phyloP scores from a whole-genome alignment of 768 basidiomycete species.

The Phallus indusiatus region DNA sequence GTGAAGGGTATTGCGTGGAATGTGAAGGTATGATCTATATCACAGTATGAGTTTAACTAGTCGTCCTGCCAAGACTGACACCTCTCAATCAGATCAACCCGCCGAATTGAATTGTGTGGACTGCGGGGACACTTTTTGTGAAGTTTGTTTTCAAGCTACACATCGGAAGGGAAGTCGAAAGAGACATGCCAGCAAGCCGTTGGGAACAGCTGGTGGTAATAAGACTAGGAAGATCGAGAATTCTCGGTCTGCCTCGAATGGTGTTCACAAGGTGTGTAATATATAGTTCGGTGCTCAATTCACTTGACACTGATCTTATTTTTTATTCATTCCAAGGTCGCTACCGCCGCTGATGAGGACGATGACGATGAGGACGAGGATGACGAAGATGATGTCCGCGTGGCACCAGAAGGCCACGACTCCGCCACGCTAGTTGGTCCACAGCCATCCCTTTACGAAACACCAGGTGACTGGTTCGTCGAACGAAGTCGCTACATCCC shows the following conservation, averaged over 20 bases:
- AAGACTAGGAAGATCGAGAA: conserved; percentile 9
- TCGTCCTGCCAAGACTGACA: not conserved
- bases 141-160: conserved; percentile 79
- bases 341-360: conserved; percentile 15
- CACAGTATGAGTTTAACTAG: not conserved
- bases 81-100: conserved; percentile 56
- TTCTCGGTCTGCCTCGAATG: conserved; percentile 3
- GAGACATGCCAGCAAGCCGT: conserved; percentile 43
- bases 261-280: conserved; percentile 17
- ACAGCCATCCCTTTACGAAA: conserved; percentile 49
- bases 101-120: conserved; percentile 64
- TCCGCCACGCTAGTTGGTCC: conserved; percentile 34
- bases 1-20: conserved; percentile 70
- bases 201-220: conserved; percentile 21
- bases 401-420: conserved; percentile 21
- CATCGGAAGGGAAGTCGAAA: conserved; percentile 77
- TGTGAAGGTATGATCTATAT: conserved; percentile 83
- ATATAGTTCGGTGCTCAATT: not conserved
- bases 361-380: conserved; percentile 14
- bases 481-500: conserved; percentile 78
- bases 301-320: conserved; percentile 16
- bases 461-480: conserved; percentile 79
- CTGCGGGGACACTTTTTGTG: conserved; percentile 67
- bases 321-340: too few species aligned
- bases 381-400: conserved; percentile 29